phyloP scores from a whole-genome alignment of 164 flowering plant genomes.

The grape (Vitis vinifera) region ASM3070453v1 NC_081808.1:926501-927000 shows the following conservation, averaged over 20 bases:
- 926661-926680: slow-evolving; percentile 84
- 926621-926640: slow-evolving; percentile 93
- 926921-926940: no score
- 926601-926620: slow-evolving; percentile 88
- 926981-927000: no score
- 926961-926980: no score
- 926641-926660: slow-evolving; percentile 84
- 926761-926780: neutral
- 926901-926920: no score
- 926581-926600: slow-evolving; percentile 94
- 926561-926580: slow-evolving; percentile 59
- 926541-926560: neutral
- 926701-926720: slow-evolving; percentile 94
- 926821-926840: neutral
- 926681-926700: slow-evolving; percentile 89
- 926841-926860: no score
- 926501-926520: no score
- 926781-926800: neutral
- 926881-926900: no score
- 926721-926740: slow-evolving; percentile 55
- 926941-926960: no score
- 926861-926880: no score
- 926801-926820: neutral
- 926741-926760: neutral
- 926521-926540: no score